A percentile compares a stretch with the other conserved stretches of the same genome.
These are phyloP conservation scores for Stephanocyclus meneghinianus DNA, from an alignment of 352 stramenopile genomes.

Conservation along the genomic window DNA sequence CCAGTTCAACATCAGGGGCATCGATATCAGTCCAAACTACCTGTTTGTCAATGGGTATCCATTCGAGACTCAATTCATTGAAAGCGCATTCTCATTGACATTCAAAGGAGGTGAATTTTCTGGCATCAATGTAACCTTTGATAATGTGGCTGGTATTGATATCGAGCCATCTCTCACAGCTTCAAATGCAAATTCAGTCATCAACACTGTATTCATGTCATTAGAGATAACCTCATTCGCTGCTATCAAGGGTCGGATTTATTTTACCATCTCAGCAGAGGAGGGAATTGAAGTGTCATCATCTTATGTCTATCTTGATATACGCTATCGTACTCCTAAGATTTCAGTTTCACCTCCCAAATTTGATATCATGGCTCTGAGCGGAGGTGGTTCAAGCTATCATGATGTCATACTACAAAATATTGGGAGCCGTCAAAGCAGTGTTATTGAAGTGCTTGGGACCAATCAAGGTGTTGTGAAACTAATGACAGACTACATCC, in stretches of 20 bases:
- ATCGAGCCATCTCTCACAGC: constrained; percentile 22
- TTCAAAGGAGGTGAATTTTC: constrained; percentile 26
- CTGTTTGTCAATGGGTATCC: constrained; percentile 20
- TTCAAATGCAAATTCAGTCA: constrained; percentile 13
- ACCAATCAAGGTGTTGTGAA: constrained; percentile 9
- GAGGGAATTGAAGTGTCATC: constrained; percentile 13
- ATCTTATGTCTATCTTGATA: constrained; percentile 34
- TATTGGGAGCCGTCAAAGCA: constrained; percentile 20
- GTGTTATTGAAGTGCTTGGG: constrained; percentile 29
- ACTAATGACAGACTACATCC: constrained; percentile 18
- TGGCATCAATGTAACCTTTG: constrained; percentile 20
- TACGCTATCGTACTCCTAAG: constrained; percentile 24
- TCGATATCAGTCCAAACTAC: constrained; percentile 19
- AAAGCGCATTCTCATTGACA: constrained; percentile 15
- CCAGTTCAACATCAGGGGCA: constrained; percentile 12
- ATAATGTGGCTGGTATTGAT: constrained; percentile 3
- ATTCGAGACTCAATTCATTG: constrained; percentile 6
- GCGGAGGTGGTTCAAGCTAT: constrained; percentile 8
- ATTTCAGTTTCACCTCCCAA: constrained; percentile 4
- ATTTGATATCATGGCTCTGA: constrained; percentile 14
- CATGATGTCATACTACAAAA: constrained; percentile 29
- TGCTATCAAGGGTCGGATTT: constrained; percentile 11
- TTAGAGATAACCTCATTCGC: constrained; percentile 11
- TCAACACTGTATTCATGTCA: constrained; percentile 19
- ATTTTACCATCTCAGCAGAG: constrained; percentile 26